Evolutionary conservation across 2,329 filamentous ascomycete species (phyloP).

Genomic region (Xylogone sp.): DNA sequence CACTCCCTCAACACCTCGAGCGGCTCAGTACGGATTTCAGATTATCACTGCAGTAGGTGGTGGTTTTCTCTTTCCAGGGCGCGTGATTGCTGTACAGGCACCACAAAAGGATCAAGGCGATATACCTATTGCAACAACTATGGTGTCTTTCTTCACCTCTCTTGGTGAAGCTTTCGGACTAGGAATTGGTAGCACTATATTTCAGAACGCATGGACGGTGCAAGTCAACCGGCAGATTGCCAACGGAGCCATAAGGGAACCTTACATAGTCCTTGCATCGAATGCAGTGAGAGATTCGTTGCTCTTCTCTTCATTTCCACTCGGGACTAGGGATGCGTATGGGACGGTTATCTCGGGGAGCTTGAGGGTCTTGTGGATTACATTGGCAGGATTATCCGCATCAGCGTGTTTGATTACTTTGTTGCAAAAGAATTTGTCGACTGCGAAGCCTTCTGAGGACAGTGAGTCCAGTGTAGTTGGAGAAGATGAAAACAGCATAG

Average conservation of each 20-base stretch:
- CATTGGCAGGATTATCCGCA: background rate
- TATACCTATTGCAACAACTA: conserved; percentile 4
- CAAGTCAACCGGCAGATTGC: background rate
- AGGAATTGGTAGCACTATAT: conserved; percentile 12
- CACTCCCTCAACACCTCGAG: background rate
- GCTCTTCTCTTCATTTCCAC: background rate
- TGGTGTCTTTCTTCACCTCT: conserved; percentile 19
- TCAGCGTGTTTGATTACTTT: background rate
- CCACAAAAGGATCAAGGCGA: background rate
- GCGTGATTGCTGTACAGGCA: background rate
- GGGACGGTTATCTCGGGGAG: background rate
- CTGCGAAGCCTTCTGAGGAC: background rate
- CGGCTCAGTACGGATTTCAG: background rate
- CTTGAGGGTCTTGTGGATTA: background rate
- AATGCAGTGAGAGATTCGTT: background rate
- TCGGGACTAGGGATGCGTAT: background rate
- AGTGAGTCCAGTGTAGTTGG: background rate
- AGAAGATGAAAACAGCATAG: background rate
- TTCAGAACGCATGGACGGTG: conserved; percentile 4
- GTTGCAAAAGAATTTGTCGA: background rate
- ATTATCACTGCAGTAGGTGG: background rate
- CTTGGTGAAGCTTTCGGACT: conserved; percentile 12
- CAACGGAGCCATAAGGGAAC: background rate
- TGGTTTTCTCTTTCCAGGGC: background rate
- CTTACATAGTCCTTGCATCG: background rate